These are phyloP conservation scores for Lathyrus oleraceus DNA, from an alignment of 306 rosid genomes.

Conservation along the genomic window DNA sequence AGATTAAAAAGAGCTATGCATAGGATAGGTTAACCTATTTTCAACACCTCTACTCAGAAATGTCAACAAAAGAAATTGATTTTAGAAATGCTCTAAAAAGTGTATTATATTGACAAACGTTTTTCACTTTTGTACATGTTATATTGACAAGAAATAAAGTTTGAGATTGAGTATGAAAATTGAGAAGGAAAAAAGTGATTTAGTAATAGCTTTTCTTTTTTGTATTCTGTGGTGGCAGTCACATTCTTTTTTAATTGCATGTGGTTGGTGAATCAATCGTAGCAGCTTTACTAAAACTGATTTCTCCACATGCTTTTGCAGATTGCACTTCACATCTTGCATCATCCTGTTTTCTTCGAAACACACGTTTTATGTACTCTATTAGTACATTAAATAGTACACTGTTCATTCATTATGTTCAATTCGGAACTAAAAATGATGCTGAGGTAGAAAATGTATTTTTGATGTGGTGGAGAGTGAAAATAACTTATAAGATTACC, in stretches of 20 bases:
- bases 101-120: neutral
- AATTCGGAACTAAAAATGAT: too few species aligned
- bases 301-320: conserved; percentile 24
- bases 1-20: neutral
- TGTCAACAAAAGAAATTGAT: conserved; percentile 11
- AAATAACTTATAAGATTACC: too few species aligned
- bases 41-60: conserved; percentile 6
- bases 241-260: conserved; percentile 11
- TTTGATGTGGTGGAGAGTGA: too few species aligned
- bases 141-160: too few species aligned
- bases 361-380: neutral
- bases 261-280: conserved; percentile 22
- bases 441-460: too few species aligned
- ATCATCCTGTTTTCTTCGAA: neutral
- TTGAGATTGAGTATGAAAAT: too few species aligned
- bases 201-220: too few species aligned
- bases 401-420: neutral
- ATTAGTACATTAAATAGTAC: too few species aligned
- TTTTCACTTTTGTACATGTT: neutral
- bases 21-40: neutral
- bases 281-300: conserved; percentile 9
- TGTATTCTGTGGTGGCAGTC: neutral
- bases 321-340: conserved; percentile 11
- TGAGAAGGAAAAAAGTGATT: too few species aligned
- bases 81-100: conserved; percentile 1